These are phyloP conservation scores for Verticillium klebahnii DNA, from an alignment of 2,329 filamentous ascomycete genomes.

Conservation along the genomic window DNA sequence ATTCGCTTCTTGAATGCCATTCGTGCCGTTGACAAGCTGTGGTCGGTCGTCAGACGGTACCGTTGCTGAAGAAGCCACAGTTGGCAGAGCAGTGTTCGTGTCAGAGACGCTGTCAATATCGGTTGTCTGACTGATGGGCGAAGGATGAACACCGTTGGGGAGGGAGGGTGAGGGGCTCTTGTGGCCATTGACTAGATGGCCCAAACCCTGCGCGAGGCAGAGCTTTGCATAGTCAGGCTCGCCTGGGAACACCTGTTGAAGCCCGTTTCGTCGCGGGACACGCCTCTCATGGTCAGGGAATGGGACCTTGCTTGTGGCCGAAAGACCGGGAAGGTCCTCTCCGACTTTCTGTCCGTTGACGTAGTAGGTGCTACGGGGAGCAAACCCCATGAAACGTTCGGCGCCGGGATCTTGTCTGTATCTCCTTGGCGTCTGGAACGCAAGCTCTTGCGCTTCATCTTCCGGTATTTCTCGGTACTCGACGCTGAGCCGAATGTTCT, in stretches of 20 bases:
- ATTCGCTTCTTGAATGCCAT: background rate
- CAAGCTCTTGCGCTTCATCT: constrained; percentile 37
- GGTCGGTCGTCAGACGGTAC: background rate
- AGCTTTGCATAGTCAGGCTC: constrained; percentile 54
- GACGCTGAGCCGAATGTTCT: constrained; percentile 49
- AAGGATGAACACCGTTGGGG: constrained; percentile 43
- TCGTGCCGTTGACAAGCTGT: background rate
- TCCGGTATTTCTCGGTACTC: constrained; percentile 57
- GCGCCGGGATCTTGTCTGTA: constrained; percentile 57
- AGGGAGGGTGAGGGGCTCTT: constrained; percentile 32
- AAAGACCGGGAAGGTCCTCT: constrained; percentile 43
- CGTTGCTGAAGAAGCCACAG: background rate
- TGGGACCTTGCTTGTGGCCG: constrained; percentile 46
- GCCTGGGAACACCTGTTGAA: constrained; percentile 46
- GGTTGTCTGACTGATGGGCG: constrained; percentile 33
- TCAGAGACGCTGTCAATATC: background rate
- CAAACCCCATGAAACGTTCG: constrained; percentile 46
- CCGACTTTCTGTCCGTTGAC: constrained; percentile 49
- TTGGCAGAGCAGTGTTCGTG: background rate
- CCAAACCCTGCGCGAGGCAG: constrained; percentile 53
- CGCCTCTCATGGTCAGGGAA: constrained; percentile 44
- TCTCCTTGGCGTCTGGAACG: constrained; percentile 40
- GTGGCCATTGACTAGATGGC: constrained; percentile 44
- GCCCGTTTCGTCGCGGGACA: constrained; percentile 46
- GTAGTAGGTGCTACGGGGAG: constrained; percentile 54